Conservation (phyloP, 805 yeast genomes). For the Yamadazyma paraphyllophila region DNA sequence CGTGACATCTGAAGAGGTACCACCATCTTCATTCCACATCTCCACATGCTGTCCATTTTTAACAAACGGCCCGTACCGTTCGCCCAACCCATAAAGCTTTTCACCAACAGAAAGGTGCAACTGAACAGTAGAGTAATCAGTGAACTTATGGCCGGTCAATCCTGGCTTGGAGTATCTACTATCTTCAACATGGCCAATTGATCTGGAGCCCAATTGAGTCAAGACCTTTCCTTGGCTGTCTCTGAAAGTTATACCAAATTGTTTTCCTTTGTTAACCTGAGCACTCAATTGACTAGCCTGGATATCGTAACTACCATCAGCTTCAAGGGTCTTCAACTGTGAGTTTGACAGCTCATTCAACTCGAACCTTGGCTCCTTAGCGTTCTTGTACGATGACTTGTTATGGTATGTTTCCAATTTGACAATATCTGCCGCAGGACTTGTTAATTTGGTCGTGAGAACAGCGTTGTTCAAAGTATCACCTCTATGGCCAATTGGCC, state of each 20-base stretch:
- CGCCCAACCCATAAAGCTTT: constrained; percentile 37
- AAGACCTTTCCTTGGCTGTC: constrained; percentile 16
- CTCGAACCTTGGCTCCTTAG: constrained; percentile 25
- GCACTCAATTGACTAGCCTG: constrained; percentile 21
- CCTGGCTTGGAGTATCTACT: constrained; percentile 16
- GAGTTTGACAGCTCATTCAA: constrained; percentile 4
- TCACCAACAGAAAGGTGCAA: constrained; percentile 34
- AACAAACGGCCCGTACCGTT: constrained; percentile 34
- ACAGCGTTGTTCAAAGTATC: constrained; percentile 25
- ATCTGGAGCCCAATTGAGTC: constrained; percentile 31
- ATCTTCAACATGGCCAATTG: constrained; percentile 33
- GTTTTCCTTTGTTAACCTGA: constrained; percentile 14
- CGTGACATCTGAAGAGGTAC: constrained; percentile 35
- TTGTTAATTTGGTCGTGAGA: constrained; percentile 22
- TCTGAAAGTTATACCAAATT: constrained; percentile 21
- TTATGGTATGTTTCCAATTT: constrained; percentile 33
- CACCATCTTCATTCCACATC: constrained; percentile 39
- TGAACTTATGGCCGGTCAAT: constrained; percentile 13
- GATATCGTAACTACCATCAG: constrained; percentile 7
- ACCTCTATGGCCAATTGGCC: constrained; percentile 20
- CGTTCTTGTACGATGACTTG: constrained; percentile 17
- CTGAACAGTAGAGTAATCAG: constrained; percentile 30
- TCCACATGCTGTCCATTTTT: constrained; percentile 38
- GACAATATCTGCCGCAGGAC: constrained; percentile 31
- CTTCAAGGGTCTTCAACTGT: background rate